Evolutionary conservation across 345 rosid genomes (phyloP), one percentile per base, ranked within the genome.

Genomic region (Populus pruinosa): DNA sequence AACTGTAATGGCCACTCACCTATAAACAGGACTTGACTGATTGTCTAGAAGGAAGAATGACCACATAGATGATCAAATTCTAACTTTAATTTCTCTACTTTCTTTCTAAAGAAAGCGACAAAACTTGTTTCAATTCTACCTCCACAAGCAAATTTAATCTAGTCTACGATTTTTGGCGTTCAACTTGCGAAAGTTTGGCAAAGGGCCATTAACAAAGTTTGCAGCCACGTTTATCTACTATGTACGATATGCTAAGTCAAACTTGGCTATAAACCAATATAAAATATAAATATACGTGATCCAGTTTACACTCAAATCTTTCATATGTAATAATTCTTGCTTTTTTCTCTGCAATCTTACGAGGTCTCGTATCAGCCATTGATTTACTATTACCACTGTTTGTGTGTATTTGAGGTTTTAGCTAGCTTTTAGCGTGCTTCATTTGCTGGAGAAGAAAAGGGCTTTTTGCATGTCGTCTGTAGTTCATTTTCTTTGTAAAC

Each of bases 111-210:
- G 39, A 65, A 80, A 78, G 75, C 49, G 67, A 82, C 82, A 83
- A 68, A 79, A 81, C 80, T 23, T 71, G 14, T 39, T 75, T 73
- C 64, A 74, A 75, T 69, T 74, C 59, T 64, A 69, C 83, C 35
- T 36, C 70, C 12, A 4, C 72, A 27, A 63, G 56, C 76, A 76
- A 78, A 87, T 81, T 78, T 41, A 78, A 65, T 49, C 75, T 8
- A 29, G 66, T 76, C 77, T 64, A 21, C n/a, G 69, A 36, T 59
- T 17, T 76, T 50, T 25, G 4, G 29, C 64, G 25, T 59, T n/a
- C 86, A 79, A 78, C 68, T 75, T 74, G 83, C 84, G 69, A 14
- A 84, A 83, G 87, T 87, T 92, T 65, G 97, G 94, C 91, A 70
- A 74, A 80, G 81, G 35, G 63, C 89, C 92, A 90, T 83, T 77